A percentile compares a stretch with the other conserved stretches of the same genome.
Conservation (phyloP, 495 filamentous ascomycete genomes). For the Trichoderma virens region DNA sequence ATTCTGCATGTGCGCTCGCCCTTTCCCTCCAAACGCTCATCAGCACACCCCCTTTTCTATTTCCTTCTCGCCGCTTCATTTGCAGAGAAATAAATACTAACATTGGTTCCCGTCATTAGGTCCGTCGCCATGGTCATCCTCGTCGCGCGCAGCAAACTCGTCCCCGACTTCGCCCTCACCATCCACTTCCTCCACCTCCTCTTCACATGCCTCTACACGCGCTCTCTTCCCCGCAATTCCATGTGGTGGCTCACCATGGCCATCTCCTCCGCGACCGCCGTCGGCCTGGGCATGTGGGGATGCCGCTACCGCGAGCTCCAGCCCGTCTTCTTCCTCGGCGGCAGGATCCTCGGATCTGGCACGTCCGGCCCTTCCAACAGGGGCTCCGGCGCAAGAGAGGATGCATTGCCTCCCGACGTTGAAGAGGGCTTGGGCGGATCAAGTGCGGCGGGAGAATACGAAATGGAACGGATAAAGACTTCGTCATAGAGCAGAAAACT, state of each 20-base stretch:
- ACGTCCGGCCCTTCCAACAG: conserved; percentile 14
- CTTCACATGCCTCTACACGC: conserved; percentile 66
- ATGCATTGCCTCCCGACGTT: conserved; percentile 10
- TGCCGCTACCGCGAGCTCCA: conserved; percentile 83
- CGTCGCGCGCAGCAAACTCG: conserved; percentile 79
- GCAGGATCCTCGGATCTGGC: conserved; percentile 22
- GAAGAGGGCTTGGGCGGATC: conserved; percentile 22
- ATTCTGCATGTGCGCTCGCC: conserved; percentile 57
- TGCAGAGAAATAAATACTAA: conserved; percentile 5
- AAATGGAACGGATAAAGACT: conserved; percentile 36
- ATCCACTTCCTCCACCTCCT: conserved; percentile 83
- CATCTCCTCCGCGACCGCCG: conserved; percentile 61
- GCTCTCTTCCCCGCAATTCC: conserved; percentile 58
- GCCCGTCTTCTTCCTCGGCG: conserved; percentile 80
- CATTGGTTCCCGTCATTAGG: conserved; percentile 32
- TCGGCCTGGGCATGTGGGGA: conserved; percentile 71
- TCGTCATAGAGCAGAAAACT: not conserved
- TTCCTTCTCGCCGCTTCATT: conserved; percentile 3
- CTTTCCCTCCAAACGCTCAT: not conserved
- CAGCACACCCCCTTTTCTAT: not conserved
- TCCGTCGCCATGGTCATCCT: conserved; percentile 71
- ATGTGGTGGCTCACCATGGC: conserved; percentile 87
- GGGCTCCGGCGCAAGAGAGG: conserved; percentile 12
- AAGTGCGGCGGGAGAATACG: conserved; percentile 34
- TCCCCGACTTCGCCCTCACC: conserved; percentile 88